These are phyloP conservation scores for Plasmopara muralis DNA, from an alignment of 352 stramenopile genomes.

Conservation along the genomic window DNA sequence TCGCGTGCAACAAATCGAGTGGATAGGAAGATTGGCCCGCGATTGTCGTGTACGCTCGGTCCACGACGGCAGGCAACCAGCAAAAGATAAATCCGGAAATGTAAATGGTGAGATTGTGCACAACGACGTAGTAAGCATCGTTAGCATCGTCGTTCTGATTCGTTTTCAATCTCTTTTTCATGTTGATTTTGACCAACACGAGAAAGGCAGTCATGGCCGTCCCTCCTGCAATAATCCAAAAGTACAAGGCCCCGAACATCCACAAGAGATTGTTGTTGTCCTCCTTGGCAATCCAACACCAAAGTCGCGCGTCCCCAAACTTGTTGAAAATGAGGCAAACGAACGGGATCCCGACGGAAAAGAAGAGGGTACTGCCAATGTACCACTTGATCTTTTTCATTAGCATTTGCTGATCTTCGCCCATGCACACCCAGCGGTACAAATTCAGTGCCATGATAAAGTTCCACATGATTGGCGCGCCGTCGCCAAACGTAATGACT, in stretches of 20 bases:
- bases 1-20: constrained; percentile 64
- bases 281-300: constrained; percentile 70
- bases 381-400: constrained; percentile 82
- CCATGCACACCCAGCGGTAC: constrained; percentile 76
- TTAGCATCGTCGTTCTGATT: constrained; percentile 70
- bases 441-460: constrained; percentile 81
- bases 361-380: constrained; percentile 48
- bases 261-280: constrained; percentile 56
- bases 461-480: constrained; percentile 74
- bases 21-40: constrained; percentile 49
- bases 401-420: constrained; percentile 77
- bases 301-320: constrained; percentile 62
- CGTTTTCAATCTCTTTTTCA: constrained; percentile 63
- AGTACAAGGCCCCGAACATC: constrained; percentile 67
- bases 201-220: constrained; percentile 53
- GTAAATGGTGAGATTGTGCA: constrained; percentile 80
- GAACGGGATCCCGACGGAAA: constrained; percentile 49
- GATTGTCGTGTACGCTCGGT: constrained; percentile 57
- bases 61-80: constrained; percentile 60
- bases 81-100: constrained; percentile 77
- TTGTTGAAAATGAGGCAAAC: constrained; percentile 50
- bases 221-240: constrained; percentile 63
- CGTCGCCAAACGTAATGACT: constrained; percentile 78
- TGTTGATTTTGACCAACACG: constrained; percentile 72
- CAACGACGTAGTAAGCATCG: constrained; percentile 70